Evolutionary conservation across 768 basidiomycete species (phyloP).

Genomic region (Lanmaoa pseudosensibilis): DNA sequence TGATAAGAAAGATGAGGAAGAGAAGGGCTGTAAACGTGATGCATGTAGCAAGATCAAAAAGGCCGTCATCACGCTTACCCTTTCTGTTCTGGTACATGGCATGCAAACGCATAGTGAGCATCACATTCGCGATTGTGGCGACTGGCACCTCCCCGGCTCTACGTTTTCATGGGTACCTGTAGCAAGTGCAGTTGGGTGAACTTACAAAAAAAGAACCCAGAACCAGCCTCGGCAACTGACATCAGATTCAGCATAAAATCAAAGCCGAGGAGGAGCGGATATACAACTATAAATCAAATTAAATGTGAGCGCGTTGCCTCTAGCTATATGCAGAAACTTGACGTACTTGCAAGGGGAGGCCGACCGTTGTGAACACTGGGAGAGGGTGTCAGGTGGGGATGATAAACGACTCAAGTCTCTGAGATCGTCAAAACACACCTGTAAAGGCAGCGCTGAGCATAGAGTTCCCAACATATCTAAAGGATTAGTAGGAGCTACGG

Average conservation of each 20-base stretch:
- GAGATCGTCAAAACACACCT: neutral
- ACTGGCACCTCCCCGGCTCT: neutral
- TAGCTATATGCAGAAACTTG: neutral
- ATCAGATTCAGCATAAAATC: neutral
- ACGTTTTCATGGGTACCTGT: neutral
- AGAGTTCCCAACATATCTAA: neutral
- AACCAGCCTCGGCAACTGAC: neutral
- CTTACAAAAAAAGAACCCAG: neutral
- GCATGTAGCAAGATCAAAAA: neutral
- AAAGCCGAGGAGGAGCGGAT: neutral
- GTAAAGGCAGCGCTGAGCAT: neutral
- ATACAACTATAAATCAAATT: neutral
- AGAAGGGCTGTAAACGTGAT: neutral
- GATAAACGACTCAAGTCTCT: too few species aligned
- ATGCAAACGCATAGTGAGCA: neutral
- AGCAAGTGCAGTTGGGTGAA: neutral
- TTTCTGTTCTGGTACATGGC: neutral
- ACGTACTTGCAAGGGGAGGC: neutral
- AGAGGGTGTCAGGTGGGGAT: neutral
- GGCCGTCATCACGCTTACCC: neutral
- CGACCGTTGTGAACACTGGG: neutral
- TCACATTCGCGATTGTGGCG: neutral
- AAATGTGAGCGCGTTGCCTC: neutral
- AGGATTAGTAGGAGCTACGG: neutral
- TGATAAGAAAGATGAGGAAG: neutral